Evolutionary conservation across 306 rosid species (phyloP), one percentile per base, ranked within the genome.

Genomic region (Fagus crenata): DNA sequence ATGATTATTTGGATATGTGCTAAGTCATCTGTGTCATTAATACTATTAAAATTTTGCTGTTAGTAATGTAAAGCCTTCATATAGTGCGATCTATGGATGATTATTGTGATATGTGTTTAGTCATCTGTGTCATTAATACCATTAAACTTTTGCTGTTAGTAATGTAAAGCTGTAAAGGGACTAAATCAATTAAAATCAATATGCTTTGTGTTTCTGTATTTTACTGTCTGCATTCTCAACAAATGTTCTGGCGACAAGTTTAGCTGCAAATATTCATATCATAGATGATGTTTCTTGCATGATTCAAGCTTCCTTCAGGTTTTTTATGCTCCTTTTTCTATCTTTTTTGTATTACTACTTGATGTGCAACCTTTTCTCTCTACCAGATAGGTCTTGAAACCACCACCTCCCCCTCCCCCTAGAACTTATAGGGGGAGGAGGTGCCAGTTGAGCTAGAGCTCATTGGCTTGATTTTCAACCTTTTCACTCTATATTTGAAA

Each of bases 151-250:
- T 33, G n/a, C n/a, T 63, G 14, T 63, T 35, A 6, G 18, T 33
- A 56, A 28, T 7, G 64, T 58, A 58, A 28, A 22, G 28, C 13
- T 46, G 51, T 46, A 58, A 59, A 5, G 69, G 67, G 41, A 40
- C 28, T 63, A 35, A 46, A 46, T 46, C 49, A 46, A 46, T 39
- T 63, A 14, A 63, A 35, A 40, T 36, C 28, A 5, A 64, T 2
- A 5, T 14, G 69, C 42, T 6, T 33, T 55, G 11, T 51, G 36
- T 14, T 28, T 51, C 5, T 49, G 8, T 58, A 32, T 37, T 51
- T 49, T 60, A 59, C 64, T 15, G 33, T 78, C 64, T 84, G 75
- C 81, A 6, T 56, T 49, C 53, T 37, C 8, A 63, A 22, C 4
- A 15, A 36, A 63, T 36, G 37, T 63, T 3, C 9, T n/a, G 18